These are phyloP conservation scores for Phytopythium helicoides DNA, from an alignment of 352 stramenopile species.

Conservation along the genomic window DNA sequence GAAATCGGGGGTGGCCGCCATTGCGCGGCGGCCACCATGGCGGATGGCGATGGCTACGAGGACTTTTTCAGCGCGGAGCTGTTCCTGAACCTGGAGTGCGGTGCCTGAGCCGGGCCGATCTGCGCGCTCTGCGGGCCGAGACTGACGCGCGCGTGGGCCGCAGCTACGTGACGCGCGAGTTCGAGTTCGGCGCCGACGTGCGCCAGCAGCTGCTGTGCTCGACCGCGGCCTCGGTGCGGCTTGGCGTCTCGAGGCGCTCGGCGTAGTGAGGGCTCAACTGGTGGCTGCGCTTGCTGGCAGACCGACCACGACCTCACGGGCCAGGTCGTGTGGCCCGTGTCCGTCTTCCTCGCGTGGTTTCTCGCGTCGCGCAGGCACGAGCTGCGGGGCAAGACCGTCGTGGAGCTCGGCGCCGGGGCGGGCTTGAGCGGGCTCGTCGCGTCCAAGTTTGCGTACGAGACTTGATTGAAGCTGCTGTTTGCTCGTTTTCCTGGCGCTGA, in stretches of 20 bases:
- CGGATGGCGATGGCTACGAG: slow-evolving; percentile 24
- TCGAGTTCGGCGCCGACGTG: slow-evolving; percentile 40
- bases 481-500: background rate
- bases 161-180: slow-evolving; percentile 49
- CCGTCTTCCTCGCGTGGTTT: slow-evolving; percentile 53
- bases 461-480: background rate
- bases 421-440: slow-evolving; percentile 59
- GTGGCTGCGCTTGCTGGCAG: slow-evolving; percentile 6
- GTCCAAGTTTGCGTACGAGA: slow-evolving; percentile 51
- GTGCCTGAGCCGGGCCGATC: background rate
- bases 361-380: slow-evolving; percentile 26
- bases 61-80: slow-evolving; percentile 55
- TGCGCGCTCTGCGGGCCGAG: background rate
- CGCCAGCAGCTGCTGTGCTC: slow-evolving; percentile 47
- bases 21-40: background rate
- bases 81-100: slow-evolving; percentile 61
- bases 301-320: slow-evolving; percentile 78
- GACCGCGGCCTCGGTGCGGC: slow-evolving; percentile 37
- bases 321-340: slow-evolving; percentile 78
- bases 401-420: slow-evolving; percentile 52
- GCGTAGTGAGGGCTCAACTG: too few relatives aligned
- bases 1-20: too few relatives aligned
- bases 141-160: background rate
- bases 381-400: slow-evolving; percentile 41
- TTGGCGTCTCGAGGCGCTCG: background rate